Conservation (phyloP, 352 stramenopile species). For the Globisporangium takayamanum region DNA sequence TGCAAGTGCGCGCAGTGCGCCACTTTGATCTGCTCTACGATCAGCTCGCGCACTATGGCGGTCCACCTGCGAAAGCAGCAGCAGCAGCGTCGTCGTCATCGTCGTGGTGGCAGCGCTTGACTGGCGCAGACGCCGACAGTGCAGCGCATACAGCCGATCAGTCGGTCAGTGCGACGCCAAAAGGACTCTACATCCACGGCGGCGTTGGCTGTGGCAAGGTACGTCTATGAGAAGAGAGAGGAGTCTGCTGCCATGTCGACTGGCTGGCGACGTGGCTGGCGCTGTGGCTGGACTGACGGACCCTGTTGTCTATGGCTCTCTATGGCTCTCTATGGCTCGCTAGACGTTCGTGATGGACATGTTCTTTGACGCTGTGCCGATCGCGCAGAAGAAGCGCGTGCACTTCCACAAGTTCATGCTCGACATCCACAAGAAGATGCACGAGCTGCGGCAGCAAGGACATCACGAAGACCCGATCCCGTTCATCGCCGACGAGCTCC, state of each 20-base stretch:
- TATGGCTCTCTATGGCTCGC: background rate
- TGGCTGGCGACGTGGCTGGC: no score
- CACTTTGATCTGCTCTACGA: constrained; percentile 61
- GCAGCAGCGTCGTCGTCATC: constrained; percentile 3
- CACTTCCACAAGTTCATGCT: constrained; percentile 99
- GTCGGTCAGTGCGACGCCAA: constrained; percentile 35
- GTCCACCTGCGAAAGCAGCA: constrained; percentile 16
- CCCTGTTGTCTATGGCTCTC: no score
- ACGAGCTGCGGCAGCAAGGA: constrained; percentile 88
- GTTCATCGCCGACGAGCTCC: constrained; percentile 83
- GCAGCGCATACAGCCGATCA: constrained; percentile 7
- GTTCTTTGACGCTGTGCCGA: constrained; percentile 87
- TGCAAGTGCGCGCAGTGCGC: constrained; percentile 59
- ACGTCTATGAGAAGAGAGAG: background rate
- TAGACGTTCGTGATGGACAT: constrained; percentile 97
- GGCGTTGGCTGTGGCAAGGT: constrained; percentile 93
- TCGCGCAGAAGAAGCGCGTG: constrained; percentile 81
- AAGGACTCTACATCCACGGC: constrained; percentile 95
- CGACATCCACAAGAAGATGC: constrained; percentile 93
- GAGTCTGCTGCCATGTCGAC: background rate
- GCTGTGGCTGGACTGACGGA: no score
- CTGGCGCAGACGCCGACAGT: constrained; percentile 13
- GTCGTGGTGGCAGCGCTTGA: constrained; percentile 64
- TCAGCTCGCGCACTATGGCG: constrained; percentile 43
- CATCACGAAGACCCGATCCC: constrained; percentile 73